phyloP scores from a whole-genome alignment of 768 basidiomycete genomes.

The Punctularia strigosozonata region DNA sequence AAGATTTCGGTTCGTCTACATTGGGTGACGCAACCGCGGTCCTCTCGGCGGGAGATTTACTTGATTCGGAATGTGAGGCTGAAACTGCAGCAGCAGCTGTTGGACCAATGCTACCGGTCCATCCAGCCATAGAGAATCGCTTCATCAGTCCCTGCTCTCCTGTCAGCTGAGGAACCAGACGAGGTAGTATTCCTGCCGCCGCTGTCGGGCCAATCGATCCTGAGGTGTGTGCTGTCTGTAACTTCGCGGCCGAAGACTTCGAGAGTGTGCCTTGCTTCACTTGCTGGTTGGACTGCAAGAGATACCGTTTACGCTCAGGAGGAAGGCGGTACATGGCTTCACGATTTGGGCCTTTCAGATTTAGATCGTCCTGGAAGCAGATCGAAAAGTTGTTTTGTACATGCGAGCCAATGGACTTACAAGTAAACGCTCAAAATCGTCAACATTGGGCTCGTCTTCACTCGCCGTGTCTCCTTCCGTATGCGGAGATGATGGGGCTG shows the following conservation, averaged over 20 bases:
- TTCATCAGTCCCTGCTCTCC: conserved; percentile 58
- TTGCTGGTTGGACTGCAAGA: conserved; percentile 46
- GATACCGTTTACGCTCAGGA: conserved; percentile 48
- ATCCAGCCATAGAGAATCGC: conserved; percentile 53
- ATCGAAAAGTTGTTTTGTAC: no score
- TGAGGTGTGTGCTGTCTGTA: conserved; percentile 26
- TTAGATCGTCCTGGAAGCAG: conserved; percentile 51
- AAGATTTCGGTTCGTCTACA: conserved; percentile 15
- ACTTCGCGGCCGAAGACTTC: conserved; percentile 18
- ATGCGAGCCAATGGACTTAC: conserved; percentile 25
- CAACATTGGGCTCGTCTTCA: conserved; percentile 26
- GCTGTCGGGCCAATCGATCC: conserved; percentile 51
- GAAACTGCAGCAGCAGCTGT: conserved; percentile 24
- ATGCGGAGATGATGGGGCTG: conserved; percentile 14
- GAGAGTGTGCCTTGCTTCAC: conserved; percentile 22
- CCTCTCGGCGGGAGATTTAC: conserved; percentile 19
- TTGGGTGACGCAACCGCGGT: conserved; percentile 17
- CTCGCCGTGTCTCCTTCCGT: conserved; percentile 12
- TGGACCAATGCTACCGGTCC: conserved; percentile 34
- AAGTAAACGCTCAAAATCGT: conserved; percentile 59
- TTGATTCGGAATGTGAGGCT: conserved; percentile 17
- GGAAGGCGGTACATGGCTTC: conserved; percentile 51
- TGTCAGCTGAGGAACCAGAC: conserved; percentile 64
- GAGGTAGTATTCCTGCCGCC: conserved; percentile 44
- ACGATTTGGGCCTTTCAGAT: conserved; percentile 60